Evolutionary conservation across 768 basidiomycete genomes (phyloP).

Genomic region (Trametopsis cervina): DNA sequence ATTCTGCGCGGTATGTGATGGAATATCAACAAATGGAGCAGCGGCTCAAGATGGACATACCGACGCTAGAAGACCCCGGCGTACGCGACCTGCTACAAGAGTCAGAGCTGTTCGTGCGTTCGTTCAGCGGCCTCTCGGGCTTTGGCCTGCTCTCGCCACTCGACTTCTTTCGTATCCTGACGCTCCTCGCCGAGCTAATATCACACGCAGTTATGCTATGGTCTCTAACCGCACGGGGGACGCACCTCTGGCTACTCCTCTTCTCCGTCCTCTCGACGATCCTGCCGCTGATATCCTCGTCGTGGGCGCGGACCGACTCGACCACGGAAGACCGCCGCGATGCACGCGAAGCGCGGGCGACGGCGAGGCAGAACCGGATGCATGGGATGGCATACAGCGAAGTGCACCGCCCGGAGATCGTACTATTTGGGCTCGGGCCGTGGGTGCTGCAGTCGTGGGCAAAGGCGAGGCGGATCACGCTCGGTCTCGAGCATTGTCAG

Average conservation of each 20-base stretch:
- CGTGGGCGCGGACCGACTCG: constrained; percentile 28
- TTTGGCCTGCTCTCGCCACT: constrained; percentile 78
- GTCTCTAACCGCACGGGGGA: constrained; percentile 49
- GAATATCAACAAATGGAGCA: constrained; percentile 77
- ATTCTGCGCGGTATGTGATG: constrained; percentile 65
- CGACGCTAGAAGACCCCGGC: constrained; percentile 66
- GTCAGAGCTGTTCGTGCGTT: constrained; percentile 78
- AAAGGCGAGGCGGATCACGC: constrained; percentile 48
- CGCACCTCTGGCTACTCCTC: constrained; percentile 49
- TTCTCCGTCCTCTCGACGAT: constrained; percentile 56
- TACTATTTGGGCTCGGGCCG: constrained; percentile 75
- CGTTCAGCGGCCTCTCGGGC: constrained; percentile 64
- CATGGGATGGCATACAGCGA: constrained; percentile 72
- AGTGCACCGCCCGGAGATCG: constrained; percentile 69
- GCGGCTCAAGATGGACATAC: constrained; percentile 69
- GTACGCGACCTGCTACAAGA: constrained; percentile 79
- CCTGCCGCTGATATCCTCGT: constrained; percentile 46
- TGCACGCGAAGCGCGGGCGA: constrained; percentile 52
- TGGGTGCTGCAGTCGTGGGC: constrained; percentile 84
- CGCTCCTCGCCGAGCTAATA: constrained; percentile 60
- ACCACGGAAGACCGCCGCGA: constrained; percentile 40
- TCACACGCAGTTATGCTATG: constrained; percentile 66
- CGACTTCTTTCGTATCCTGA: constrained; percentile 69
- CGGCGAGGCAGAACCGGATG: constrained; percentile 69
- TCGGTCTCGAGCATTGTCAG: constrained; percentile 46